These are phyloP conservation scores for Grosmannia serpens DNA, from an alignment of 2,329 filamentous ascomycete species.

Conservation along the genomic window DNA sequence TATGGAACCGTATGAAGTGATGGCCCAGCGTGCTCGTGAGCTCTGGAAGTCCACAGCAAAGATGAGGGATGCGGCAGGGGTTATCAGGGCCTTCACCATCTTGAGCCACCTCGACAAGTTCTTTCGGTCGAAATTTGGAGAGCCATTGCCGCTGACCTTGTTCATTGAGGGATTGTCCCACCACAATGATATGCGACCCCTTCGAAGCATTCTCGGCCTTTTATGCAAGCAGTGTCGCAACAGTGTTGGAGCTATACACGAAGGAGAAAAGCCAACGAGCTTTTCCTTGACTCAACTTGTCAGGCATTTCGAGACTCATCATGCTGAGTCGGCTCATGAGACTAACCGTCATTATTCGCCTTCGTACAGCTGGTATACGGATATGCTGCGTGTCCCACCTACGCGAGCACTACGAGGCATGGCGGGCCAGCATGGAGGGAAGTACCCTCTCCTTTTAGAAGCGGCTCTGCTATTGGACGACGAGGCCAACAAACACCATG, in stretches of 20 bases:
- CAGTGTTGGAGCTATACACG: constrained; percentile 18
- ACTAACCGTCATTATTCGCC: constrained; percentile 5
- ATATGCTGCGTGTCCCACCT: constrained; percentile 34
- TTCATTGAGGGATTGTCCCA: constrained; percentile 49
- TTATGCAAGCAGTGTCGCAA: constrained; percentile 42
- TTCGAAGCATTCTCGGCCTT: constrained; percentile 42
- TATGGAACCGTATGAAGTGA: constrained; percentile 28
- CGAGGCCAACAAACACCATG: neutral
- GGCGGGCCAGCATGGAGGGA: constrained; percentile 20
- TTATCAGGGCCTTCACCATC: constrained; percentile 50
- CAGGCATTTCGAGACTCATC: constrained; percentile 41
- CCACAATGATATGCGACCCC: constrained; percentile 42
- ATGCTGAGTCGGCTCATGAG: constrained; percentile 18
- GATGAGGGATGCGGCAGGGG: constrained; percentile 49
- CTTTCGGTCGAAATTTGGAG: constrained; percentile 45
- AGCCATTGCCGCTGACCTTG: constrained; percentile 44
- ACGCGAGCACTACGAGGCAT: constrained; percentile 17
- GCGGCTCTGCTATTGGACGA: constrained; percentile 12
- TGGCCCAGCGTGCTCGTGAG: constrained; percentile 44
- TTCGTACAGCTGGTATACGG: constrained; percentile 29
- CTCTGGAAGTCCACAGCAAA: constrained; percentile 51
- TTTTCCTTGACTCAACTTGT: constrained; percentile 50
- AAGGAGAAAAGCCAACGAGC: constrained; percentile 24
- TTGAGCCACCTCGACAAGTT: constrained; percentile 50
- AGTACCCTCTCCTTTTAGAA: constrained; percentile 23